A percentile compares a stretch with the other conserved stretches of the same genome.
phyloP scores from a whole-genome alignment of 2,329 filamentous ascomycete species.

The Didymella exigua region DNA sequence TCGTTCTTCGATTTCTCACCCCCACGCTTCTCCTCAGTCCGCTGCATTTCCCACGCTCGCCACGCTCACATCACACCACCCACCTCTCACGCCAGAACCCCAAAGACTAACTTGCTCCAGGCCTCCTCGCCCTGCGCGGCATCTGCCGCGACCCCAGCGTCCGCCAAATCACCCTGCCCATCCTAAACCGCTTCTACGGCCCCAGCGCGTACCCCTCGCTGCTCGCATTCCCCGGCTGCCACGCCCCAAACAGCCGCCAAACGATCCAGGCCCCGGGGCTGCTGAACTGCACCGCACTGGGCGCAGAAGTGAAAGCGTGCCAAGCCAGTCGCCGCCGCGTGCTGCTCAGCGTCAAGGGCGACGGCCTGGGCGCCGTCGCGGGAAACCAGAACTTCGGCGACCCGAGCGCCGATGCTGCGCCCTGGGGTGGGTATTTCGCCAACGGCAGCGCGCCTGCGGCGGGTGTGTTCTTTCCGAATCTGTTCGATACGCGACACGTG shows the following conservation, averaged over 20 bases:
- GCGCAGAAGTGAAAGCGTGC: constrained; percentile 42
- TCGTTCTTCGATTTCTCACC: not conserved
- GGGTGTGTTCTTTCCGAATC: constrained; percentile 22
- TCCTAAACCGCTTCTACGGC: constrained; percentile 43
- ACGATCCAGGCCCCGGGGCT: constrained; percentile 45
- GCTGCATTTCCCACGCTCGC: no score
- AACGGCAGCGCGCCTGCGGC: not conserved
- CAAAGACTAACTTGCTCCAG: constrained; percentile 9
- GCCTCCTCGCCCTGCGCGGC: constrained; percentile 29
- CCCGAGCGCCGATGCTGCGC: not conserved
- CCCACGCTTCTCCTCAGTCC: not conserved
- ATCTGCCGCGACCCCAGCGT: constrained; percentile 46
- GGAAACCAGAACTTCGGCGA: constrained; percentile 27
- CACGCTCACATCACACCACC: not conserved
- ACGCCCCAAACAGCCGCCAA: constrained; percentile 38
- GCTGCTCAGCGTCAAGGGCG: constrained; percentile 47
- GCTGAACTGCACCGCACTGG: constrained; percentile 47
- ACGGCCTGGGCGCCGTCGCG: constrained; percentile 34
- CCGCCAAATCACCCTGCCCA: constrained; percentile 48
- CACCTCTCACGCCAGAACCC: not conserved
- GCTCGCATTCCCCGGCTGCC: constrained; percentile 45
- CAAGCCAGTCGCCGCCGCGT: constrained; percentile 50
- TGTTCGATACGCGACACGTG: constrained; percentile 29
- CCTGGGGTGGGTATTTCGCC: constrained; percentile 19
- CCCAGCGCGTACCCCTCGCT: constrained; percentile 41